These are phyloP conservation scores for Chalaropsis thielavioides DNA, from an alignment of 2,329 filamentous ascomycete genomes.

Conservation along the genomic window DNA sequence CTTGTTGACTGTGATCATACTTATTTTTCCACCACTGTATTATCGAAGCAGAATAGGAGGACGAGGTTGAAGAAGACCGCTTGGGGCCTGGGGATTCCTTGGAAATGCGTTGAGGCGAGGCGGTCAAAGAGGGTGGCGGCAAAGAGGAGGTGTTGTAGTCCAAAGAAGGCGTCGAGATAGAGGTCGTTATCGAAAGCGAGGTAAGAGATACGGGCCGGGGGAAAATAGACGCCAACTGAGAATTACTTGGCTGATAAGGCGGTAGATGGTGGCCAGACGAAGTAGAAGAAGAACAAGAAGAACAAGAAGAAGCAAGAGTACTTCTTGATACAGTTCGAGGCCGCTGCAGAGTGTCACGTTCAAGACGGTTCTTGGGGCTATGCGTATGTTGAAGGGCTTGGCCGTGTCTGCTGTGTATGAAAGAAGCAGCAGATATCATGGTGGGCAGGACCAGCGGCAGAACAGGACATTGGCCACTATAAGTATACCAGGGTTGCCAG, in stretches of 20 bases:
- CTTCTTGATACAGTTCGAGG: neutral
- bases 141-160: neutral
- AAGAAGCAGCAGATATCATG: conserved; percentile 21
- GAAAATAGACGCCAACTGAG: neutral
- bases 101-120: conserved; percentile 7
- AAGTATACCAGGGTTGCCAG: conserved; percentile 4
- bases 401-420: conserved; percentile 17
- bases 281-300: no score
- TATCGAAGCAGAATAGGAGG: conserved; percentile 7
- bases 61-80: conserved; percentile 12
- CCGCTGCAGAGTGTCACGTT: neutral
- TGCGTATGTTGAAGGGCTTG: neutral
- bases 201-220: neutral
- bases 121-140: neutral
- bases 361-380: neutral
- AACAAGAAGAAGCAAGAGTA: neutral
- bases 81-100: conserved; percentile 1
- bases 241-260: conserved; percentile 4
- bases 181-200: neutral
- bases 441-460: neutral
- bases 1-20: conserved; percentile 18
- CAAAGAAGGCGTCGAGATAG: neutral
- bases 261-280: neutral
- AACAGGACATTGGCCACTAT: conserved; percentile 14
- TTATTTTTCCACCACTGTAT: conserved; percentile 15